Evolutionary conservation across 2,329 filamentous ascomycete species (phyloP).

Genomic region (Colletotrichum liriopes): DNA sequence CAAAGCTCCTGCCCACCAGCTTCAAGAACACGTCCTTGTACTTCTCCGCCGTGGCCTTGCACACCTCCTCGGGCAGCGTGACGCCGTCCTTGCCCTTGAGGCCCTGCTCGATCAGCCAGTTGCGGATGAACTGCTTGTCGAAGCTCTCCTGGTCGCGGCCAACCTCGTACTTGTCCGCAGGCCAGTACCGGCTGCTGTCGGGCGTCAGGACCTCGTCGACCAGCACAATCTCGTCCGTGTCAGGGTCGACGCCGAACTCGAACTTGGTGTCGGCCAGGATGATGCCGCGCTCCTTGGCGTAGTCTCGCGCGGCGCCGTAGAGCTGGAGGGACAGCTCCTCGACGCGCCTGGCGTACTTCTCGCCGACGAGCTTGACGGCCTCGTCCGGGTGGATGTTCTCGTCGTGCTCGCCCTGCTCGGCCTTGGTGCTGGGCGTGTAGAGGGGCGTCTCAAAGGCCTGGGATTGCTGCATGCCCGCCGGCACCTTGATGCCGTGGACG

Average conservation of each 20-base stretch:
- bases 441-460: conserved; percentile 78
- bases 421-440: conserved; percentile 87
- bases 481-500: conserved; percentile 82
- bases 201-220: conserved; percentile 90
- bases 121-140: conserved; percentile 88
- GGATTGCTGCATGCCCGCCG: conserved; percentile 79
- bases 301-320: conserved; percentile 74
- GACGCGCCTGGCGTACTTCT: conserved; percentile 74
- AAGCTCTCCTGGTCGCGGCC: conserved; percentile 86
- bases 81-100: conserved; percentile 84
- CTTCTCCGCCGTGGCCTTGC: conserved; percentile 77
- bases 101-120: conserved; percentile 83
- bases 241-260: conserved; percentile 78
- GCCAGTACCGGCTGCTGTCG: conserved; percentile 90
- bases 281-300: conserved; percentile 77
- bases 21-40: conserved; percentile 80
- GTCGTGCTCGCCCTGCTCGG: conserved; percentile 82
- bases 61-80: conserved; percentile 80
- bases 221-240: conserved; percentile 78
- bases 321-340: conserved; percentile 76
- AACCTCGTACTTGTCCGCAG: conserved; percentile 78
- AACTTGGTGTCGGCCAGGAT: conserved; percentile 78
- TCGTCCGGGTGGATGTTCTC: conserved; percentile 86
- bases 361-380: conserved; percentile 75
- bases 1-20: conserved; percentile 70